These are phyloP conservation scores for Spergularia bocconei DNA, from an alignment of 148 eudicot genomes.

Conservation along the genomic window DNA sequence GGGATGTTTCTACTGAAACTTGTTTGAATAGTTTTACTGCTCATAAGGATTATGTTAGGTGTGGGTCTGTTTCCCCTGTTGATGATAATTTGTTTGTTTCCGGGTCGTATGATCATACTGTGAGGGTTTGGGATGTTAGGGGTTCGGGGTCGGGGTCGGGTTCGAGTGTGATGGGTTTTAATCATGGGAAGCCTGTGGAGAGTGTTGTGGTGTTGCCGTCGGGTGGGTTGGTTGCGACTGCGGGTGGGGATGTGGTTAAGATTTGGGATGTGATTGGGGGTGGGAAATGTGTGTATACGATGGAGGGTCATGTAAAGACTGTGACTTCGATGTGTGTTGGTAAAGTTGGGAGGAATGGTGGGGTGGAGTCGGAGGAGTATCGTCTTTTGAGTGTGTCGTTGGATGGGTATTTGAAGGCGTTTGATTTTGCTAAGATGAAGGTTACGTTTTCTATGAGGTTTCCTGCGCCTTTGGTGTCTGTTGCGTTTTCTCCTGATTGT, in stretches of 20 bases:
- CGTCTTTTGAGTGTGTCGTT: slow-evolving; percentile 77
- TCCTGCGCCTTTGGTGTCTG: slow-evolving; percentile 68
- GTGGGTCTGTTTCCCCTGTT: slow-evolving; percentile 56
- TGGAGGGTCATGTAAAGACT: slow-evolving; percentile 91
- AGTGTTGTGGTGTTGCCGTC: slow-evolving; percentile 70
- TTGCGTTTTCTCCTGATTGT: slow-evolving; percentile 84
- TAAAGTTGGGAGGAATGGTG: slow-evolving; percentile 50
- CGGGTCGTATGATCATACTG: slow-evolving; percentile 77
- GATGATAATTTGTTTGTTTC: slow-evolving; percentile 76
- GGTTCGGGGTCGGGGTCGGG: slow-evolving; percentile 29
- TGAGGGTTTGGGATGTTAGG: slow-evolving; percentile 90
- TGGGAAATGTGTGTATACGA: slow-evolving; percentile 59
- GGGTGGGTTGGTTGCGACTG: slow-evolving; percentile 76
- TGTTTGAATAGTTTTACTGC: slow-evolving; percentile 40
- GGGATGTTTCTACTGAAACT: slow-evolving; percentile 71
- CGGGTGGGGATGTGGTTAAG: slow-evolving; percentile 78
- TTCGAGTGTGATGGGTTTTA: slow-evolving; percentile 43
- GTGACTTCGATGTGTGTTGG: slow-evolving; percentile 87
- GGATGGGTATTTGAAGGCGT: slow-evolving; percentile 88
- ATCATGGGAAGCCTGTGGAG: slow-evolving; percentile 85
- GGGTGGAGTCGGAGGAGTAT: slow-evolving; percentile 53
- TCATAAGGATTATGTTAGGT: slow-evolving; percentile 83
- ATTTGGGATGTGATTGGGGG: slow-evolving; percentile 98
- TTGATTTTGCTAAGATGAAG: slow-evolving; percentile 77
- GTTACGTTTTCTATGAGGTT: slow-evolving; percentile 79